These are phyloP conservation scores for Vaccinium myrtillus DNA, from an alignment of 148 eudicot genomes.

Conservation along the genomic window DNA sequence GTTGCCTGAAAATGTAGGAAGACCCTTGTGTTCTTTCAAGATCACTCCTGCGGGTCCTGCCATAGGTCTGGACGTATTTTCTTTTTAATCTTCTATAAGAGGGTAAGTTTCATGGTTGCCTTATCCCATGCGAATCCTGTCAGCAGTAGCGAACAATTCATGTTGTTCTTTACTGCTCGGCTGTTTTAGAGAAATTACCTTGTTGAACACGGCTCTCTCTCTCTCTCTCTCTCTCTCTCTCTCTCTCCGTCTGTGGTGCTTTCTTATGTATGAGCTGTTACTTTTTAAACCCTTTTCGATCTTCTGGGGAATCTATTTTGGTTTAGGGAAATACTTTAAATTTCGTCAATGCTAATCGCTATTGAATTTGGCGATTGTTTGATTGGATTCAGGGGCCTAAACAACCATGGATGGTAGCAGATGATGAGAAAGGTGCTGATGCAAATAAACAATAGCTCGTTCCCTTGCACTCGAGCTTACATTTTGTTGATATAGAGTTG, in stretches of 20 bases:
- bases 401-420: conserved; percentile 70
- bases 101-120: neutral
- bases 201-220: neutral
- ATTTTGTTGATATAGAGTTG: neutral
- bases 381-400: conserved; percentile 52
- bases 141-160: neutral
- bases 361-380: conserved; percentile 13
- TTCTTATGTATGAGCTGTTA: neutral
- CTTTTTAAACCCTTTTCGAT: neutral
- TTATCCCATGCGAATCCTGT: neutral
- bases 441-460: conserved; percentile 12
- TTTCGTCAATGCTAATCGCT: neutral
- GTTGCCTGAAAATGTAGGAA: neutral
- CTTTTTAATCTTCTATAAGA: neutral
- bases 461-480: conserved; percentile 12
- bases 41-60: neutral
- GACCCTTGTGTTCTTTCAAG: neutral
- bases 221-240: neutral
- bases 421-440: conserved; percentile 35
- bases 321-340: neutral
- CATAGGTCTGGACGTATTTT: neutral
- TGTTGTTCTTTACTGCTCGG: neutral
- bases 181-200: neutral
- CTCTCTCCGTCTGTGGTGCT: neutral
- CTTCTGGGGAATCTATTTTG: neutral